Conservation (phyloP, 805 yeast genomes). For the Saturnispora ahearnii region DNA sequence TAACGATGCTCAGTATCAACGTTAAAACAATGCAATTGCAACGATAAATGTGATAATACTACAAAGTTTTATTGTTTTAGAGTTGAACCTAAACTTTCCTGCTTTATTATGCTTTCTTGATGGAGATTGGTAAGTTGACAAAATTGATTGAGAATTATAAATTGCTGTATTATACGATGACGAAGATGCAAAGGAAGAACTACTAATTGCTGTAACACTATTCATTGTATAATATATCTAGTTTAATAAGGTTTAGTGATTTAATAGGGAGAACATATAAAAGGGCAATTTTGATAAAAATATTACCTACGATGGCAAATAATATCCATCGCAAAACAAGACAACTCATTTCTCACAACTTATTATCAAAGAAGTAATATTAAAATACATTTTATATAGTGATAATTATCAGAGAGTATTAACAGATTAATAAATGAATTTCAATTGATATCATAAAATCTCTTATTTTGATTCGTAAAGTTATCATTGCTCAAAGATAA, state of each 20-base stretch:
- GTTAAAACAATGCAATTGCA: neutral
- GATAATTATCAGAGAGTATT: too few relatives aligned
- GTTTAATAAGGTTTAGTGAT: neutral
- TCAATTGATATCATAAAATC: constrained; percentile 23
- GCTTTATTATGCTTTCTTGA: neutral
- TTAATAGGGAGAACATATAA: neutral
- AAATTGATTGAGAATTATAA: neutral
- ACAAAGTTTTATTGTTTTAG: neutral
- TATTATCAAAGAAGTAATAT: too few relatives aligned
- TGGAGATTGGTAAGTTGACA: neutral
- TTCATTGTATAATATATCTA: neutral
- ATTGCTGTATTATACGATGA: neutral
- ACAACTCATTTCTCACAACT: neutral
- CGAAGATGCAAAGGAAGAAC: neutral
- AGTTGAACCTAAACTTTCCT: neutral
- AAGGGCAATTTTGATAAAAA: neutral
- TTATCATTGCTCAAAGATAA: constrained; percentile 23
- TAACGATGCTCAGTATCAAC: neutral
- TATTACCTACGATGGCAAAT: neutral
- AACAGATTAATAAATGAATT: too few relatives aligned
- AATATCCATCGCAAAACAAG: neutral
- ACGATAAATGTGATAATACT: neutral
- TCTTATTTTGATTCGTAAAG: constrained; percentile 19
- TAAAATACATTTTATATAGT: too few relatives aligned
- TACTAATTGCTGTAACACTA: neutral